These are phyloP conservation scores for Populus pruinosa DNA, from an alignment of 345 rosid genomes.

Conservation along the genomic window DNA sequence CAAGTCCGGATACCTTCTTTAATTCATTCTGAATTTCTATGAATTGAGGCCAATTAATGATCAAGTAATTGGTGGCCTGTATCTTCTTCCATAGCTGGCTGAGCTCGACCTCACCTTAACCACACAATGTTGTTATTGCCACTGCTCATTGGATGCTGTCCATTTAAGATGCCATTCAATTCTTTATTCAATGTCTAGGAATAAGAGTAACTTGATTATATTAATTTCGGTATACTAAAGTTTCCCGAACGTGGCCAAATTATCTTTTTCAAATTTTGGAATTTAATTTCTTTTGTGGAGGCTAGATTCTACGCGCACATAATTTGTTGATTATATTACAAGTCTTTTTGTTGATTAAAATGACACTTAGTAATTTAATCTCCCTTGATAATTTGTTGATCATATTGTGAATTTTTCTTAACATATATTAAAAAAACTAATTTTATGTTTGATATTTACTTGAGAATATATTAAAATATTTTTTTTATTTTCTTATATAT, in stretches of 20 bases:
- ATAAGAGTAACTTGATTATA: not conserved
- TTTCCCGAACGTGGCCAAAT: not conserved
- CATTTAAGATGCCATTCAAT: not conserved
- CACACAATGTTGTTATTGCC: not conserved
- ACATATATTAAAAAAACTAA: no score
- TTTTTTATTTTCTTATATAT: no score
- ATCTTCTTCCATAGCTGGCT: conserved; percentile 4
- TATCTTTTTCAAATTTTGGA: no score
- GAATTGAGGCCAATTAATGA: not conserved
- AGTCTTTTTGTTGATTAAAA: no score
- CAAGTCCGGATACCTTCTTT: not conserved
- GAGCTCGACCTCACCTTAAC: conserved; percentile 1
- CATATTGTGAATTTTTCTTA: rapidly evolving
- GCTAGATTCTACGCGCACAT: no score
- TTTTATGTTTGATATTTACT: no score
- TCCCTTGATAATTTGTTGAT: no score
- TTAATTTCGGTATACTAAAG: no score
- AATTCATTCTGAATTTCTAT: not conserved
- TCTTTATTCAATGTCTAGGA: not conserved
- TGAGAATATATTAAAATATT: no score
- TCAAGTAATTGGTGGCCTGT: not conserved
- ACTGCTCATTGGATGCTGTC: not conserved
- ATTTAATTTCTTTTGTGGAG: no score
- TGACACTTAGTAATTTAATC: no score
- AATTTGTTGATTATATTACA: no score